Evolutionary conservation across 2,329 filamentous ascomycete genomes (phyloP), one percentile per base, ranked within the genome.

Genomic region (Tympanopsis confertula): DNA sequence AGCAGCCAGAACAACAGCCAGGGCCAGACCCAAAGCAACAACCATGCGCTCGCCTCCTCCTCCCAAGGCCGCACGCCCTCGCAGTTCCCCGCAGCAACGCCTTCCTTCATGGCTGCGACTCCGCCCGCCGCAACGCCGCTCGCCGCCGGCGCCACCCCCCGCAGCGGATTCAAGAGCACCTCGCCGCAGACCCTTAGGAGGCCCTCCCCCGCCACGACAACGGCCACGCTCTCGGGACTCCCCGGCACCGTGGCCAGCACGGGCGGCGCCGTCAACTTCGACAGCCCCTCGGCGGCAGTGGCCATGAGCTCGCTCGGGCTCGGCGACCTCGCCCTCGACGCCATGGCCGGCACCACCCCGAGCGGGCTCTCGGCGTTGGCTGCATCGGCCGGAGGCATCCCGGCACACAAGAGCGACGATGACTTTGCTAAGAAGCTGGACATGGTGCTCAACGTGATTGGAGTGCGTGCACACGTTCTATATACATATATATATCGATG

Each of bases 151-250:
- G 78, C 76, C 2, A 75, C 76, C 19, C 52, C 49, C 38, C 49
- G 49, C 3, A 63, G 60, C 19, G 55, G 42, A 45, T 73, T 65
- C 20, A 68, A 63, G 7, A 64, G 67, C 37, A 77, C 74, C 5
- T 81, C 77, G 38, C 77, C 77, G 3, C 74, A 80, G 52, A 71
- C 77, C 39, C 61, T 79, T 29, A 77, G 74, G 58, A 76, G 76
- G 49, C 78, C 74, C 5, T 74, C 76, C 1, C 74, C 73, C 12
- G 68, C 66, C 29, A 57, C 59, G 30, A 65, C 64, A 12, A 65
- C 60, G 62, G 62, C 4, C 67, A 70, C 39, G 53, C 61, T 4
- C 56, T 58, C 5, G 62, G 58, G 41, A 52, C 59, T 18, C 59
- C 68, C 42, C 7, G 45, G 42, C 2, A 50, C 51, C 36, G 49